Percentiles rank a stretch among this genome's conserved stretches.
These are phyloP conservation scores for Umbellularia californica DNA, from an alignment of 164 flowering plant species.

Conservation along the genomic window DNA sequence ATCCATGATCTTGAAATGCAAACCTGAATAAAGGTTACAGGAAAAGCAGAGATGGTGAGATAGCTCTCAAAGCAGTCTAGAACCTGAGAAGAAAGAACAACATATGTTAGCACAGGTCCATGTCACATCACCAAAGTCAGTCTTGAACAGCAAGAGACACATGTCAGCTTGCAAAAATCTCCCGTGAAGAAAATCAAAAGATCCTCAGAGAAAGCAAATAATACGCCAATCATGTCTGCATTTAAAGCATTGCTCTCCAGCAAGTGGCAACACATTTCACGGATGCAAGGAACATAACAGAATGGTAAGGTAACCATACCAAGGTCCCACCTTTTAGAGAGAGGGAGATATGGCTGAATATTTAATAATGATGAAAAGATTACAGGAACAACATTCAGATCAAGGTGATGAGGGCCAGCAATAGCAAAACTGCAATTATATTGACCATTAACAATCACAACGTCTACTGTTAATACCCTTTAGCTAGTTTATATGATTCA, in stretches of 20 bases:
- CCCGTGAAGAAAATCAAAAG: neutral
- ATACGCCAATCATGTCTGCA: neutral
- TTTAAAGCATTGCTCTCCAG: neutral
- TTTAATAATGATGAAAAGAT: too few species aligned
- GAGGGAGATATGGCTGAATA: too few species aligned
- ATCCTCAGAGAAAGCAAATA: neutral
- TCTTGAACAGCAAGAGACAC: neutral
- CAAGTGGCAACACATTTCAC: neutral
- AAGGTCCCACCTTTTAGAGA: neutral
- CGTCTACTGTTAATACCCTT: too few species aligned
- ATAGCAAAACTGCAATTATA: too few species aligned
- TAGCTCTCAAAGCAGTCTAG: constrained; percentile 26
- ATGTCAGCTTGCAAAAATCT: neutral
- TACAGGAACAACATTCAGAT: too few species aligned
- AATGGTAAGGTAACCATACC: neutral
- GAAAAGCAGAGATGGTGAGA: constrained; percentile 27
- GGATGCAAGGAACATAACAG: neutral
- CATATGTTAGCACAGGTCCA: neutral
- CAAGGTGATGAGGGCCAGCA: too few species aligned
- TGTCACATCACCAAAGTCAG: neutral
- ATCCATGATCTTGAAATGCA: neutral
- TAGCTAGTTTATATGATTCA: too few species aligned
- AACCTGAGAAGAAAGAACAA: constrained; percentile 20
- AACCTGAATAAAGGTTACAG: constrained; percentile 47
- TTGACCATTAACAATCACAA: too few species aligned